Evolutionary conservation across 805 yeast species (phyloP).

Genomic region (Monosporozyma servazzii): DNA sequence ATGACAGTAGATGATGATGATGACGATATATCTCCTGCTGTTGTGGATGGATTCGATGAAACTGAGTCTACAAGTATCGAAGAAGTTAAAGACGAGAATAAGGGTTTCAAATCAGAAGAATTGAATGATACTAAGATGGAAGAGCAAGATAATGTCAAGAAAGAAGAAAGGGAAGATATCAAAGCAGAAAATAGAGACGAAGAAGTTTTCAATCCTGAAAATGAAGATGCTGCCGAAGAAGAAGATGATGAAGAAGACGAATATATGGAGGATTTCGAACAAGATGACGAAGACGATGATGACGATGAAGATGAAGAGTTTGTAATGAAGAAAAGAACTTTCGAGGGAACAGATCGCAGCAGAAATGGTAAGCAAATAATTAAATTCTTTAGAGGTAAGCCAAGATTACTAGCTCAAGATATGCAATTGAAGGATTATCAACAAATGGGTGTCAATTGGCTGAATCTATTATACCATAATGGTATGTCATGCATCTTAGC

Average conservation of each 20-base stretch:
- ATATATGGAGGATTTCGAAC: slow-evolving; percentile 23
- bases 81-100: background rate
- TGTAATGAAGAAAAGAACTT: slow-evolving; percentile 21
- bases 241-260: slow-evolving; percentile 26
- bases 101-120: background rate
- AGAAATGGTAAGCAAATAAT: slow-evolving; percentile 12
- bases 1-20: slow-evolving; percentile 25
- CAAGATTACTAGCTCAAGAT: slow-evolving; percentile 52
- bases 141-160: background rate
- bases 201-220: slow-evolving; percentile 7
- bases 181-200: slow-evolving; percentile 3
- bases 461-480: slow-evolving; percentile 65
- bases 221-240: slow-evolving; percentile 26
- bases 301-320: slow-evolving; percentile 11
- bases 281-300: slow-evolving; percentile 15
- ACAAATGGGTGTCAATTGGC: slow-evolving; percentile 96
- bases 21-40: slow-evolving; percentile 22
- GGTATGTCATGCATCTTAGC: slow-evolving; percentile 87
- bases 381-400: slow-evolving; percentile 59
- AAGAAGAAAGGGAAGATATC: background rate
- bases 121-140: background rate
- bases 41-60: slow-evolving; percentile 27
- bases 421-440: slow-evolving; percentile 78
- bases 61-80: slow-evolving; percentile 11
- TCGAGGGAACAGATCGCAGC: slow-evolving; percentile 5